Conservation (phyloP, 1,139 yeast species). For the Taiozyma sp. region DNA sequence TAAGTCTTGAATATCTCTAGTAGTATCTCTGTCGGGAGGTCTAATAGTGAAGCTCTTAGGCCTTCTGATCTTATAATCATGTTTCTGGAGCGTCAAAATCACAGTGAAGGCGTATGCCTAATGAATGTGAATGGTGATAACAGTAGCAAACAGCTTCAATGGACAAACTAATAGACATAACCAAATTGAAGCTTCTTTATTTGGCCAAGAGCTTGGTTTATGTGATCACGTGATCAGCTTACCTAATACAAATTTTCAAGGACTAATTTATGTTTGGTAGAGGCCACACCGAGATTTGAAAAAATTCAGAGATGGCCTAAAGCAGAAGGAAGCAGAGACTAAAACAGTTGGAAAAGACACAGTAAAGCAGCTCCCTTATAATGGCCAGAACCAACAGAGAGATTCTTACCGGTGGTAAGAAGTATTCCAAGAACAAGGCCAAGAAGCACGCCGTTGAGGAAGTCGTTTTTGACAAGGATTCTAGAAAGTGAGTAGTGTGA, state of each 20-base stretch:
- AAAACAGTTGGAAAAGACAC: not conserved
- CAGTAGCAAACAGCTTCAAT: too few species aligned
- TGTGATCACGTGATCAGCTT: not conserved
- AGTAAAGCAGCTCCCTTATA: not conserved
- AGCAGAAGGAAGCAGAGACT: not conserved
- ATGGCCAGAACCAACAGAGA: constrained; percentile 55
- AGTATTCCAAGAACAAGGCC: constrained; percentile 62
- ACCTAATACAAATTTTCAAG: too few species aligned
- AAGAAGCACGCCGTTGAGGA: constrained; percentile 66
- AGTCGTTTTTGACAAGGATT: constrained; percentile 73
- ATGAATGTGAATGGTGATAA: too few species aligned
- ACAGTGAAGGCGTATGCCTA: too few species aligned
- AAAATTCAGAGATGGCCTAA: not conserved
- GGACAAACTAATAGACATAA: too few species aligned
- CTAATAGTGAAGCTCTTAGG: constrained; percentile 3
- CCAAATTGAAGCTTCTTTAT: too few species aligned
- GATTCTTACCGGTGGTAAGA: constrained; percentile 82
- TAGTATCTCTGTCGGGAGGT: constrained; percentile 16
- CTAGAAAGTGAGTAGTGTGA: constrained; percentile 40
- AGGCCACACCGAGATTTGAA: not conserved
- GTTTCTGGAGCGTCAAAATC: too few species aligned
- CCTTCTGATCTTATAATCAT: not conserved
- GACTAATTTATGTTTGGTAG: not conserved
- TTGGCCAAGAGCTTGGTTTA: too few species aligned
- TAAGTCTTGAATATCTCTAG: constrained; percentile 7